phyloP scores from a whole-genome alignment of 148 eudicot species.

The Rhododendron mucronatum region DNA sequence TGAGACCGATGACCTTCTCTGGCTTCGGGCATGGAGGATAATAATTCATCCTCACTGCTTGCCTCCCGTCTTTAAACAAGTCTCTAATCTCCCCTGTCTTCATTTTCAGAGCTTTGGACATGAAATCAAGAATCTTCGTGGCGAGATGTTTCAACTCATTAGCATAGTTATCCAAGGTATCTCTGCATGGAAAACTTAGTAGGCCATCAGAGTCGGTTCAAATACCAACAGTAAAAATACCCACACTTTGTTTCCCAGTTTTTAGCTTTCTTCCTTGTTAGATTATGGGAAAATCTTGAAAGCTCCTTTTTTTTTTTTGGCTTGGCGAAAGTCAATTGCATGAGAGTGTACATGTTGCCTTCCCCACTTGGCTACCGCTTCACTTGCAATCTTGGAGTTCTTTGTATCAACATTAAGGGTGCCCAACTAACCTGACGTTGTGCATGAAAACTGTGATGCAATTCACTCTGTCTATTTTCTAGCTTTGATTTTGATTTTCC shows the following conservation, averaged over 20 bases:
- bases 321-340: no score
- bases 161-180: conserved; percentile 13
- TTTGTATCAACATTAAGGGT: background rate
- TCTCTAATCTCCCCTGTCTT: background rate
- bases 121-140: conserved; percentile 9
- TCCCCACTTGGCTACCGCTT: no score
- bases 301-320: no score
- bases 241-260: no score
- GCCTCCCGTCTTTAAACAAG: conserved; percentile 7
- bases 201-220: background rate
- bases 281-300: no score
- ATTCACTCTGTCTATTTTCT: background rate
- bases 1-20: conserved; percentile 19
- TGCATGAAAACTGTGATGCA: background rate
- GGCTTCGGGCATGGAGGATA: conserved; percentile 36
- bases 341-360: no score
- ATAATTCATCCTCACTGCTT: conserved; percentile 20
- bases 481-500: background rate
- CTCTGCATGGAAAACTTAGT: conserved; percentile 1
- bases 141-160: conserved; percentile 7
- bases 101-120: conserved; percentile 12
- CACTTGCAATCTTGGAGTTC: no score
- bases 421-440: background rate
- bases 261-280: no score
- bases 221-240: background rate